Evolutionary conservation across 345 rosid genomes (phyloP).

Genomic region (Populus nigra): DNA sequence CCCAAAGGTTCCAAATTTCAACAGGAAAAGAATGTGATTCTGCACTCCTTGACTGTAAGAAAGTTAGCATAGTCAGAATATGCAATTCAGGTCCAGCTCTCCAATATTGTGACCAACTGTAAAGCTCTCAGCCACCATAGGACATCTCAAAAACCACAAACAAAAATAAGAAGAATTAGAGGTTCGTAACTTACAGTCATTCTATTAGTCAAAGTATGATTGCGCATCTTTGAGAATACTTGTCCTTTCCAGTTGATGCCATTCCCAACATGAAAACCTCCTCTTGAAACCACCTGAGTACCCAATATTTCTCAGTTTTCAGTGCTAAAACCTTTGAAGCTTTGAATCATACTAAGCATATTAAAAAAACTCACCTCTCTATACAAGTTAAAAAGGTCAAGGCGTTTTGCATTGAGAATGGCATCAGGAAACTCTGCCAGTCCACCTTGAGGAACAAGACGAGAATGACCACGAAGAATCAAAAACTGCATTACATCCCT

Average conservation of each 20-base stretch:
- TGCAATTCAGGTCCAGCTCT: not conserved
- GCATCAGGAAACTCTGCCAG: slow-evolving; percentile 94
- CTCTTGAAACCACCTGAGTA: slow-evolving; percentile 92
- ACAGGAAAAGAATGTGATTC: not conserved
- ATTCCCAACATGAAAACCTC: slow-evolving; percentile 98
- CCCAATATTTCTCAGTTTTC: slow-evolving; percentile 5
- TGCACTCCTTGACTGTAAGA: not conserved
- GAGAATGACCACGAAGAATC: slow-evolving; percentile 84
- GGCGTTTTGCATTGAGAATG: slow-evolving; percentile 89
- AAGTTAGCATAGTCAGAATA: not conserved
- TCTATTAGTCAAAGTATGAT: slow-evolving; percentile 92
- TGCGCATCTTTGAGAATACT: slow-evolving; percentile 99
- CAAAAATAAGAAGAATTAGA: slow-evolving; percentile 3
- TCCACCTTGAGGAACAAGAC: slow-evolving; percentile 98
- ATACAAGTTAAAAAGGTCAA: slow-evolving; percentile 92
- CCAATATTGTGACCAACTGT: not conserved
- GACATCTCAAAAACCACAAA: not conserved
- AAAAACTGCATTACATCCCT: slow-evolving; percentile 97
- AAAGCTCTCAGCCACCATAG: not conserved
- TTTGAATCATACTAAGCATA: slow-evolving; percentile 9
- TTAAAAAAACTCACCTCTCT: slow-evolving; percentile 64
- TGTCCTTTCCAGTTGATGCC: slow-evolving; percentile 99
- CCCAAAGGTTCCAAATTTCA: not conserved
- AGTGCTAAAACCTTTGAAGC: not conserved
- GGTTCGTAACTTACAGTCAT: slow-evolving; percentile 66